Base-by-base conservation (phyloP, 345 rosid species). In the Corchorus capsularis region DNA sequence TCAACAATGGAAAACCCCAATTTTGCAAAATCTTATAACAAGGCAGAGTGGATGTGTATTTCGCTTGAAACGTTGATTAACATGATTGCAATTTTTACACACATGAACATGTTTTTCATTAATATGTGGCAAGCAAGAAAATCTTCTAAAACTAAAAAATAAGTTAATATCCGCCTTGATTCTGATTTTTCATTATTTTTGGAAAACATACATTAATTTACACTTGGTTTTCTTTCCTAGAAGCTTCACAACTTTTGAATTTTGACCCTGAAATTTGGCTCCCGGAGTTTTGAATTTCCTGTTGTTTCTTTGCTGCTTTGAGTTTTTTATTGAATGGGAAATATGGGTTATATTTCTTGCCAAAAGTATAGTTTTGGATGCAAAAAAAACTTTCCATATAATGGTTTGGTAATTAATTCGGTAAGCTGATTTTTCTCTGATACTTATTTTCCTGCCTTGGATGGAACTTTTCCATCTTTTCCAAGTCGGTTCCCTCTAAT, bases 381-480 rank as follows among this genome's bases (percentile, higher is more conserved):
- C 41, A 14, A 41, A 37, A 52, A 9, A 37, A 52, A 9, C 27
- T 20, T 74, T 74, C 61, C 63, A n/a, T 37, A 15, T 20, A 37
- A 2, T 27, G 63, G 56, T 45, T 16, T 47, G 3, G 35, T 13
- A n/a, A 14, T 63, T 19, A 43, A 49, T 20, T 64, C 12, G 49
- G 17, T 49, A 4, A 63, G 35, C 78, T 37, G 63, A 75, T 75
- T 75, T 75, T 41, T 63, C 72, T 75, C 72, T 14, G 34, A 52
- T 63, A 22, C 10, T 50, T 49, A 63, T 64, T 75, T 5, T 52
- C 8, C 52, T 63, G 5, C 62, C 62, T 41, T 63, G 2, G n/a
- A 14, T 20, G 7, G 17, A n/a, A 63, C 34, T 15, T 0, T 50
- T 75, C 53, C 70, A 63, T 35, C 16, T 8, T 22, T 50, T 8